Percentiles rank a stretch among this genome's conserved stretches.
Evolutionary conservation across 2,329 filamentous ascomycete species (phyloP).

Genomic region (Emericellopsis cladophorae): DNA sequence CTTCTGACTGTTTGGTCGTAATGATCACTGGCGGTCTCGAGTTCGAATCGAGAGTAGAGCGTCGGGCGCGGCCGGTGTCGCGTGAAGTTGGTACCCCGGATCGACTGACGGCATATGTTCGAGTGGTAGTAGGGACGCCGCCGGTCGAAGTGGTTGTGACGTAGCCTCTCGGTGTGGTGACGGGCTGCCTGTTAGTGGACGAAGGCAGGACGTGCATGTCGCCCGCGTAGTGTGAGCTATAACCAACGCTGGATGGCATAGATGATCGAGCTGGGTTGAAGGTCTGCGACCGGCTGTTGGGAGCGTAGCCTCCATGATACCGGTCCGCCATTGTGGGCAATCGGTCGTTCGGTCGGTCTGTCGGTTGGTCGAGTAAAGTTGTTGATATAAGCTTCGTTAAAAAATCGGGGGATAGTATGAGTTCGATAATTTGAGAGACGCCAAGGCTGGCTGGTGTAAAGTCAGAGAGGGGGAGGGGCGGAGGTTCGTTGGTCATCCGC

Average conservation of each 20-base stretch:
- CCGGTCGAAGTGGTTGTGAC: slow-evolving; percentile 18
- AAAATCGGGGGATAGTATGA: too few species aligned
- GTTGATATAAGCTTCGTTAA: too few species aligned
- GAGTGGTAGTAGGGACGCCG: slow-evolving; percentile 26
- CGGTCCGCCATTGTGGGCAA: slow-evolving; percentile 32
- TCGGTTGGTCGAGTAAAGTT: too few species aligned
- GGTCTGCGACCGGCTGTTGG: slow-evolving; percentile 29
- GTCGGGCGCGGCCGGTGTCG: slow-evolving; percentile 34
- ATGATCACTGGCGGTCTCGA: slow-evolving; percentile 42
- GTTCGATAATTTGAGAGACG: too few species aligned
- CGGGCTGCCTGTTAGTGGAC: slow-evolving; percentile 17
- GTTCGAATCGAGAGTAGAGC: slow-evolving; percentile 37
- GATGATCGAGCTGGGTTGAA: slow-evolving; percentile 40
- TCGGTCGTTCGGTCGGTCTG: not conserved
- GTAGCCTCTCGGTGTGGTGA: slow-evolving; percentile 19
- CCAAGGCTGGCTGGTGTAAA: too few species aligned
- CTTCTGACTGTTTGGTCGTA: slow-evolving; percentile 31
- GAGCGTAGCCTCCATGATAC: slow-evolving; percentile 22
- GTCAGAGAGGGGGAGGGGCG: too few species aligned
- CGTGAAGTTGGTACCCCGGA: slow-evolving; percentile 25
- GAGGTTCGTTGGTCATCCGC: too few species aligned
- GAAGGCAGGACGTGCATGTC: slow-evolving; percentile 42
- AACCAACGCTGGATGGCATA: slow-evolving; percentile 36
- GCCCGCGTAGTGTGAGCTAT: slow-evolving; percentile 35
- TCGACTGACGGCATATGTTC: slow-evolving; percentile 38